Base-by-base conservation (phyloP, 2,329 filamentous ascomycete genomes). In the Coniochaeta sp. region DNA sequence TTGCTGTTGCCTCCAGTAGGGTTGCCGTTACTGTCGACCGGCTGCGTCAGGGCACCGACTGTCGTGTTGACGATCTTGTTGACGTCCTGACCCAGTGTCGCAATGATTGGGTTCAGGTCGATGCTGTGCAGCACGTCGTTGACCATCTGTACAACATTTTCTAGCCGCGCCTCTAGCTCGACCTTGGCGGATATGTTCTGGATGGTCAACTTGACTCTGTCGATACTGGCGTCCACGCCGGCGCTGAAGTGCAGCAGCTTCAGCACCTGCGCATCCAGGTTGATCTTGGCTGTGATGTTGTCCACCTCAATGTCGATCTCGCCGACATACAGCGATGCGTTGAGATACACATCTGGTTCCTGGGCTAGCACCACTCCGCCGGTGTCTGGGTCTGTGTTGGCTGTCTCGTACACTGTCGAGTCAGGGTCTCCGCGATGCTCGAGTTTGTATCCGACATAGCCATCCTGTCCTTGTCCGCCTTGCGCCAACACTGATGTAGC, bases 211-310 rank as follows among this genome's bases (percentile, higher is more conserved):
- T 75, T 70, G 52, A 87, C 83, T 57, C 79, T 76, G 65, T 84
- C 79, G 72, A 87, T 82, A 58, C 76, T 80, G 2, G 81, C 76
- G 67, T 84, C 81, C 40, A 87, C 83, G 54, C 84, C 84, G 1
- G 84, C 84, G 64, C 80, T 84, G 76, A 87, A 85, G 60, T 79
- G 73, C 52, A 87, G 78, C 52, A 87, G 75, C 62, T 79, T 77
- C 44, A 86, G 75, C 11, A 86, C 82, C 68, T 84, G 79, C 6
- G 81, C 82, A 62, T 84, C 81, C 34, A 85, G 75, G 67, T 84
- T 86, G 70, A 85, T 77, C 67, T 85, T 84, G 58, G 83, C 83
- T 1, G 81, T 83, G 60, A 86, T 76, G 66, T 86, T 85, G 62
- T 82, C 74, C 14, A 86, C 84, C 57, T 80, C 75, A 60, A 87